A percentile compares a stretch with the other conserved stretches of the same genome.
These are phyloP conservation scores for Carex sylvatica DNA, from an alignment of 202 grass and related monocot species.

Conservation along the genomic window DNA sequence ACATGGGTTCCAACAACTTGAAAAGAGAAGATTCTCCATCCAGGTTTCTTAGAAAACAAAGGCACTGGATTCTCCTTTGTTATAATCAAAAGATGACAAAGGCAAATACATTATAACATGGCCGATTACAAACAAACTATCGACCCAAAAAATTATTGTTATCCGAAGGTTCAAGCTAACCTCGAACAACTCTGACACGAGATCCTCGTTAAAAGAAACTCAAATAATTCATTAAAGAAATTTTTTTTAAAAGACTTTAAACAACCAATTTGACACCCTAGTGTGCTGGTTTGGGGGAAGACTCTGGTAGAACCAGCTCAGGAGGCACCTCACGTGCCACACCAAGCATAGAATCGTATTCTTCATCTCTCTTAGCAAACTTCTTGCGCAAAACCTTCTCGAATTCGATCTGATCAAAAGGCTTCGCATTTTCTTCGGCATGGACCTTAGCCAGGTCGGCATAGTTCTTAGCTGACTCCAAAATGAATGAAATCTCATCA, in stretches of 20 bases:
- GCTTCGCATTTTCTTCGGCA: constrained; percentile 68
- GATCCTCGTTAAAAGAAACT: constrained; percentile 35
- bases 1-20: neutral
- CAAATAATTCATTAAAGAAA: constrained; percentile 36
- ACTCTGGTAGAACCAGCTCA: constrained; percentile 42
- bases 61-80: constrained; percentile 16
- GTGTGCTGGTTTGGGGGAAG: constrained; percentile 44
- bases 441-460: constrained; percentile 57
- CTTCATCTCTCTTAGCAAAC: constrained; percentile 49
- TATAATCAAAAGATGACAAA: constrained; percentile 34
- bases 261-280: constrained; percentile 29
- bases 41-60: constrained; percentile 1
- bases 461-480: constrained; percentile 72
- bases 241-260: constrained; percentile 25
- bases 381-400: constrained; percentile 75
- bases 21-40: constrained; percentile 15
- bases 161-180: constrained; percentile 43
- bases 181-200: constrained; percentile 38
- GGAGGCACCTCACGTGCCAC: constrained; percentile 43
- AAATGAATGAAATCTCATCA: constrained; percentile 65
- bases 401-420: constrained; percentile 70
- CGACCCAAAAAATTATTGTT: constrained; percentile 73
- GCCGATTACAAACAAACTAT: constrained; percentile 55
- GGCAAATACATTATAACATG: constrained; percentile 42
- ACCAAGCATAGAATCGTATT: constrained; percentile 55